These are phyloP conservation scores for Pichia kluyveri DNA, from an alignment of 805 yeast genomes.

Conservation along the genomic window DNA sequence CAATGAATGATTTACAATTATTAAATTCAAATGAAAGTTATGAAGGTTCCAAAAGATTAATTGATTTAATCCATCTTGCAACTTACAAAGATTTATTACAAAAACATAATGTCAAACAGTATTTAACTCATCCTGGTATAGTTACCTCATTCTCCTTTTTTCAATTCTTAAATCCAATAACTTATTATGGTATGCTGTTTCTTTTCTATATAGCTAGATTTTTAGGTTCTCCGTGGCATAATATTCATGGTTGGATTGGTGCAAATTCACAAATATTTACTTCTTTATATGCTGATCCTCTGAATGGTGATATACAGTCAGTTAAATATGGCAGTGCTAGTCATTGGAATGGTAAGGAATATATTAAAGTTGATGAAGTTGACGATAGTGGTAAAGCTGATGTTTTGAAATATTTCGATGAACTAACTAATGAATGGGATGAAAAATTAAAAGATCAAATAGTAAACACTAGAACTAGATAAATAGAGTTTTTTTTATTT, in stretches of 20 bases:
- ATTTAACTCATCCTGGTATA: conserved; percentile 89
- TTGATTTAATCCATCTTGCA: conserved; percentile 75
- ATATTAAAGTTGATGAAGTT: conserved; percentile 44
- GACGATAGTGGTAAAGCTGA: conserved; percentile 59
- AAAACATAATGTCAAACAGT: conserved; percentile 53
- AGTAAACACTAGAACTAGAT: conserved; percentile 16
- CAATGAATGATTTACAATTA: conserved; percentile 68
- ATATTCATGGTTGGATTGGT: conserved; percentile 79
- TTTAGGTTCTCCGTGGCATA: conserved; percentile 83
- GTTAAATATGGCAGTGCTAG: conserved; percentile 71
- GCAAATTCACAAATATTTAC: conserved; percentile 81
- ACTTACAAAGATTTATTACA: conserved; percentile 43
- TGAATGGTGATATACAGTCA: conserved; percentile 27
- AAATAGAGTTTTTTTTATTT: not conserved
- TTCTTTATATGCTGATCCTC: conserved; percentile 43
- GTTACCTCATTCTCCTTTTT: conserved; percentile 77
- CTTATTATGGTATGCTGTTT: conserved; percentile 78
- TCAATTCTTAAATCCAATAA: conserved; percentile 64
- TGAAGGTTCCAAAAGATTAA: conserved; percentile 84
- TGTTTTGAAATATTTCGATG: conserved; percentile 55
- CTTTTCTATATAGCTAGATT: conserved; percentile 77
- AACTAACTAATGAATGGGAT: conserved; percentile 62
- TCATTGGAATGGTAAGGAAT: conserved; percentile 54
- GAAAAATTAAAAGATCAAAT: conserved; percentile 66
- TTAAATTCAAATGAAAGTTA: conserved; percentile 58